Evolutionary conservation across 305 asterid species (phyloP).

Genomic region (Andrographis paniculata): DNA sequence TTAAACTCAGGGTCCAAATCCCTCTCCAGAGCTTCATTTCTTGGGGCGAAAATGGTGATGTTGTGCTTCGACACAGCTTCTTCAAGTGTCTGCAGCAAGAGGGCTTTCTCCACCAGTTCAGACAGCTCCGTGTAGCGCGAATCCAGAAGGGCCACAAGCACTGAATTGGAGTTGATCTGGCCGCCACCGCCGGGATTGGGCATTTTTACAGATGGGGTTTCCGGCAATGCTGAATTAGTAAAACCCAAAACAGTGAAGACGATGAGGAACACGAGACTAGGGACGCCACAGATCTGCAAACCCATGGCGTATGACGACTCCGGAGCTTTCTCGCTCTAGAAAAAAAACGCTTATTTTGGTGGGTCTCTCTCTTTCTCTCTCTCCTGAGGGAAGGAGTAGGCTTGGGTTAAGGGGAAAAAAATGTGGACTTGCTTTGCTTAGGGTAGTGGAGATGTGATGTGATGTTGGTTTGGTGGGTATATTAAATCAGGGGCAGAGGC

Average conservation of each 20-base stretch:
- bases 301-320: slow-evolving; percentile 57
- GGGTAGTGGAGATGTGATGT: slow-evolving; percentile 18
- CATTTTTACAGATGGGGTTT: slow-evolving; percentile 19
- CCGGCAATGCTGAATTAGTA: slow-evolving; percentile 41
- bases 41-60: slow-evolving; percentile 75
- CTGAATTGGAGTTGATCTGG: slow-evolving; percentile 76
- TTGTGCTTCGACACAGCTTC: slow-evolving; percentile 66
- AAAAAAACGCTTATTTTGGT: too few species aligned
- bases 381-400: slow-evolving; percentile 18
- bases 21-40: slow-evolving; percentile 65
- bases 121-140: slow-evolving; percentile 87
- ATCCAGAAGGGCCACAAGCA: slow-evolving; percentile 75
- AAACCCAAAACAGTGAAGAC: slow-evolving; percentile 19
- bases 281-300: slow-evolving; percentile 73
- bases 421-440: slow-evolving; percentile 35
- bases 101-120: slow-evolving; percentile 83
- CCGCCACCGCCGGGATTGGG: slow-evolving; percentile 3
- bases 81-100: slow-evolving; percentile 66
- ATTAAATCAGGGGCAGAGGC: slow-evolving; percentile 28
- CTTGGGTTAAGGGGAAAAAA: background rate
- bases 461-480: slow-evolving; percentile 51
- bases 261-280: slow-evolving; percentile 12
- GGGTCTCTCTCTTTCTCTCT: slow-evolving; percentile 14
- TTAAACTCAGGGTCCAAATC: slow-evolving; percentile 85
- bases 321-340: background rate